A percentile compares a stretch with the other conserved stretches of the same genome.
Conservation (phyloP, 768 basidiomycete genomes). For the Mycena epipterygia region DNA sequence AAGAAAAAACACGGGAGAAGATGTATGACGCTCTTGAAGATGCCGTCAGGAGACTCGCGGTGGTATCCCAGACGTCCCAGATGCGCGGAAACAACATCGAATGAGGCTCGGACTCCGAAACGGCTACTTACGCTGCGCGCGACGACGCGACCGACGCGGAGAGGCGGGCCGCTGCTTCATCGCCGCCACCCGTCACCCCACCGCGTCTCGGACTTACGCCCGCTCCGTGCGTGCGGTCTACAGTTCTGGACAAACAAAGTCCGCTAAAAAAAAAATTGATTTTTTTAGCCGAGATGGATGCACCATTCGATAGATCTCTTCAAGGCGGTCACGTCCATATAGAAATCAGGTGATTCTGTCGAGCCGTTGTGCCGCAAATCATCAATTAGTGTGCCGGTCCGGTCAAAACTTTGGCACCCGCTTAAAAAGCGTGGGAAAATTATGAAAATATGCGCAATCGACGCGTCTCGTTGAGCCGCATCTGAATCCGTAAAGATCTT, state of each 20-base stretch:
- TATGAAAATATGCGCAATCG: conserved; percentile 24
- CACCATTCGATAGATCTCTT: conserved; percentile 4
- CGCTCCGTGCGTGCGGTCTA: too few relatives aligned
- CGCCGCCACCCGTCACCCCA: too few relatives aligned
- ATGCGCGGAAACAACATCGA: too few relatives aligned
- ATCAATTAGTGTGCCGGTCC: neutral
- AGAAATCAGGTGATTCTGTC: conserved; percentile 5
- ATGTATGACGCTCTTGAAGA: too few relatives aligned
- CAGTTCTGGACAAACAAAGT: conserved; percentile 14
- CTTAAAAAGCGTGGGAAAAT: conserved; percentile 26
- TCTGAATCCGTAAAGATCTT: neutral
- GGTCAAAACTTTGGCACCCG: conserved; percentile 33
- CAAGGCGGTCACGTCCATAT: conserved; percentile 1
- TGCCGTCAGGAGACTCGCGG: too few relatives aligned
- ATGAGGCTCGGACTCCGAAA: too few relatives aligned
- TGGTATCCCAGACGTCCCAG: too few relatives aligned
- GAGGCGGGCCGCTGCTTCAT: too few relatives aligned
- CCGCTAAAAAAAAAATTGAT: neutral
- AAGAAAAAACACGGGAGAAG: too few relatives aligned
- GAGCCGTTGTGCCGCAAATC: neutral
- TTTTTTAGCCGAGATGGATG: conserved; percentile 4
- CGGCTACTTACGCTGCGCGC: too few relatives aligned
- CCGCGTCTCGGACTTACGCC: too few relatives aligned
- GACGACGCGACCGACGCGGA: too few relatives aligned
- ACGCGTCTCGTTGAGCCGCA: conserved; percentile 8